Base-by-base conservation (phyloP, 768 basidiomycete species). In the Suillus clintonianus region DNA sequence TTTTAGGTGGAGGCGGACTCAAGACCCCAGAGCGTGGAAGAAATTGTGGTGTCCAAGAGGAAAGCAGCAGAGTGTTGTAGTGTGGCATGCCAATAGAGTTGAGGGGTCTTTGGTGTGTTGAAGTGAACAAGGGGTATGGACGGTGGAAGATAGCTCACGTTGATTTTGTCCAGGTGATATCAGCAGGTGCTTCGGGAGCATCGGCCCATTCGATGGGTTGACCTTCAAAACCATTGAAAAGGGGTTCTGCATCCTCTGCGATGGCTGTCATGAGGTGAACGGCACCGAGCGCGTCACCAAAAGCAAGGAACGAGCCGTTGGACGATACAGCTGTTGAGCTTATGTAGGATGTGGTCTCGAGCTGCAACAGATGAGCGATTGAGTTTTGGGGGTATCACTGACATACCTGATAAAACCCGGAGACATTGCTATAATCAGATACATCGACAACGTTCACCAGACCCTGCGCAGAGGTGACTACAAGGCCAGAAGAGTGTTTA, bases 141-240 rank as follows among this genome's bases (percentile, higher is more conserved):
- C 41, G 45, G 43, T 59, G 32, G 36, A 30, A 42, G 30, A 27
- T 22, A 42, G 75, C 89, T 71, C 73, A 95, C 93, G 93, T 97
- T 19, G 83, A 80, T 61, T 91, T 86, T 1, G 83, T 84, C 95
- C 96, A 98, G n/a, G 86, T 78, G 51, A 96, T 87, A 22, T 88
- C 79, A 2, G 90, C 88, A 2, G 88, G 74, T 5, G 86, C 82
- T 27, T 89, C 89, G 0, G 89, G 84, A 10, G 84, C 74, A 73
- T 95, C 92, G 1, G 92, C 88, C 89, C 94, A 92, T 67, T 96
- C 94, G 50, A 91, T 79, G 14, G 92, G 87, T 67, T 92, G 87
- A 1, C 94, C 94, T 63, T 94, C 89, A 69, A 90, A 97, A 0
- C 96, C 95, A 68, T 97, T 97, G 76, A 97, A 90, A 3, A 94